phyloP scores from a whole-genome alignment of 2,329 filamentous ascomycete species.

The Escovopsis sp. region DNA sequence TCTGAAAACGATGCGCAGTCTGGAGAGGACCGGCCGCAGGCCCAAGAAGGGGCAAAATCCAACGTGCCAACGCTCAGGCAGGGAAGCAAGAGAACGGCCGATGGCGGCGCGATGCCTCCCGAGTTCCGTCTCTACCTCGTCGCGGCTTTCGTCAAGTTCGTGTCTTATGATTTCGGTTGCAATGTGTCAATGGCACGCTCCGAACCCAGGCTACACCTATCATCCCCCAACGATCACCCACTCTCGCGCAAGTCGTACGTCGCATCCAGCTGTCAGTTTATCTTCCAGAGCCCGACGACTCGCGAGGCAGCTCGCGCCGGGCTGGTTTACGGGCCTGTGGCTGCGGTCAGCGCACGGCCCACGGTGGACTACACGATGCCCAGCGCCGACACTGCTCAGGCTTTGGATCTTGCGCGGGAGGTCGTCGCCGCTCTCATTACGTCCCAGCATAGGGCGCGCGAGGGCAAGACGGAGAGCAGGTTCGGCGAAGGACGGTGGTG shows the following conservation, averaged over 20 bases:
- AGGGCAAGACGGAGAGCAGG: conserved; percentile 39
- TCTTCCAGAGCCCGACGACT: conserved; percentile 45
- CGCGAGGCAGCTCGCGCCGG: conserved; percentile 45
- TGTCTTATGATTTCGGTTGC: conserved; percentile 52
- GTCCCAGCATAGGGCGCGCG: conserved; percentile 47
- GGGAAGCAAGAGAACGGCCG: conserved; percentile 24
- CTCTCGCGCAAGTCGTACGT: conserved; percentile 36
- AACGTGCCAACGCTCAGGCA: background rate
- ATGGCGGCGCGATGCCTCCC: conserved; percentile 41
- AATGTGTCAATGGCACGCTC: conserved; percentile 40
- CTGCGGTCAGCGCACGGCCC: conserved; percentile 43
- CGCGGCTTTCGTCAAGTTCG: conserved; percentile 46
- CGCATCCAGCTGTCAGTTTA: conserved; percentile 42
- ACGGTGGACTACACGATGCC: conserved; percentile 33
- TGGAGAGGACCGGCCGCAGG: conserved; percentile 3
- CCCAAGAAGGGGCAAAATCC: too few relatives aligned
- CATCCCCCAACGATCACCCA: conserved; percentile 19
- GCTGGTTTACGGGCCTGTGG: conserved; percentile 46
- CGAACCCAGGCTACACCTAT: conserved; percentile 45
- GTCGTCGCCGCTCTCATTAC: conserved; percentile 45
- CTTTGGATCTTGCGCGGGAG: conserved; percentile 47
- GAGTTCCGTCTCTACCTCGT: conserved; percentile 44
- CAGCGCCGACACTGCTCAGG: conserved; percentile 38
- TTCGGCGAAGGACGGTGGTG: conserved; percentile 48
- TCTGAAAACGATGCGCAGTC: conserved; percentile 8